Evolutionary conservation across 202 grass and related monocot species (phyloP).

Genomic region (Setaria viridis): DNA sequence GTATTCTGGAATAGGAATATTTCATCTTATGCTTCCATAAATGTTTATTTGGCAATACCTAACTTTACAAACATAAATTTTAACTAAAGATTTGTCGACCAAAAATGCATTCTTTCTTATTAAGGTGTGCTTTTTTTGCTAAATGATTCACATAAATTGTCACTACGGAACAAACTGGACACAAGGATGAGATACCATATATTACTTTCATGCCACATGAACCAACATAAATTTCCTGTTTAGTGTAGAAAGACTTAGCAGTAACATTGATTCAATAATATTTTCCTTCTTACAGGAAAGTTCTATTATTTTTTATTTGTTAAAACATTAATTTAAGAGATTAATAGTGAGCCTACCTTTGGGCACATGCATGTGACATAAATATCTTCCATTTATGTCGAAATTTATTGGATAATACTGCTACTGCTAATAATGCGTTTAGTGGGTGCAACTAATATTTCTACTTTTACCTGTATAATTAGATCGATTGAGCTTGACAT

Average conservation of each 20-base stretch:
- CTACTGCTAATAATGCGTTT: neutral
- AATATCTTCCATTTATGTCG: neutral
- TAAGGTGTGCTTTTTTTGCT: neutral
- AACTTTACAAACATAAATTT: no score
- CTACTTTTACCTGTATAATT: conserved; percentile 13
- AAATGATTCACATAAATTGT: neutral
- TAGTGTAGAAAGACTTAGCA: neutral
- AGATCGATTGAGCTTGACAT: conserved; percentile 33
- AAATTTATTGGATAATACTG: neutral
- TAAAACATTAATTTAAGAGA: neutral
- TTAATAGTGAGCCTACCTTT: neutral
- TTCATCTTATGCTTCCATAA: no score
- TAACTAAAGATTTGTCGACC: no score
- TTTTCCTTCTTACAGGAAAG: neutral
- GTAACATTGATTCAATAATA: neutral
- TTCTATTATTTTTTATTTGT: neutral
- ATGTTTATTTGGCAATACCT: no score
- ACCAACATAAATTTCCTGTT: neutral
- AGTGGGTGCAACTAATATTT: conserved; percentile 21
- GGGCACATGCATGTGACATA: neutral
- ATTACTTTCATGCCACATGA: neutral
- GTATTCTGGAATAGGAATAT: no score
- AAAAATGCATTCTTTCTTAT: no score
- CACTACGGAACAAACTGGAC: neutral
- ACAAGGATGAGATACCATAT: neutral